A percentile compares a stretch with the other conserved stretches of the same genome.
These are phyloP conservation scores for Diplodia intermedia DNA, from an alignment of 2,329 filamentous ascomycete genomes.

Conservation along the genomic window DNA sequence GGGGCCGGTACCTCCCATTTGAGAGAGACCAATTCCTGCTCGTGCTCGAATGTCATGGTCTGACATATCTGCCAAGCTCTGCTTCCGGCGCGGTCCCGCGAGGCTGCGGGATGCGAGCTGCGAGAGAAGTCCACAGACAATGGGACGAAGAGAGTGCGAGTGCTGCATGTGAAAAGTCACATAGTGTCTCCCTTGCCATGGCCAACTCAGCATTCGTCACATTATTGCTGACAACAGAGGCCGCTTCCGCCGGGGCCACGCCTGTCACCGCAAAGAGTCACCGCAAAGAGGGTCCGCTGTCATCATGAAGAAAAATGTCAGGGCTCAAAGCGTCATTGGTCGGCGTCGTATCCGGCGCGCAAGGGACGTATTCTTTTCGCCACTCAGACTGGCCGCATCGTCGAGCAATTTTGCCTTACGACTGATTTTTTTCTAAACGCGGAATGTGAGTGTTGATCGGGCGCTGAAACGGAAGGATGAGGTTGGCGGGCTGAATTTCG, in stretches of 20 bases:
- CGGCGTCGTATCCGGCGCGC: not conserved
- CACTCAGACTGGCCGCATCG: constrained; percentile 9
- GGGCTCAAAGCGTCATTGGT: not conserved
- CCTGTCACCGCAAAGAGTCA: not conserved
- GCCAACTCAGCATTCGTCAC: constrained; percentile 14
- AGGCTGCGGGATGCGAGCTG: not conserved
- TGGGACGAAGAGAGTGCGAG: not conserved
- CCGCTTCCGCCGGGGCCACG: constrained; percentile 2
- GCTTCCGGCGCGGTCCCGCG: not conserved
- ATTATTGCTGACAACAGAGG: constrained; percentile 14
- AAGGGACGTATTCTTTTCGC: not conserved
- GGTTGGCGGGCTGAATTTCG: not conserved
- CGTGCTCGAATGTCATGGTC: constrained; percentile 1
- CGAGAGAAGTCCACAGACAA: too few species aligned
- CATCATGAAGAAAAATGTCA: constrained; percentile 9
- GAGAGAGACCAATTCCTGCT: not conserved
- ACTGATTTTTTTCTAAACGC: not conserved
- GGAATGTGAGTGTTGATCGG: not conserved
- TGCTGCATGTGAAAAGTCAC: constrained; percentile 12
- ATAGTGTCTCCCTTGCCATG: not conserved
- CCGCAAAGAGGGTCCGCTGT: not conserved
- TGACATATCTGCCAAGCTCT: not conserved
- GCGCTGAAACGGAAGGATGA: constrained; percentile 6
- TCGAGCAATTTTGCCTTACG: constrained; percentile 5
- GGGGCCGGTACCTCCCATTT: not conserved